phyloP scores from a whole-genome alignment of 352 stramenopile genomes.

The Thalassiosira exigua region DNA sequence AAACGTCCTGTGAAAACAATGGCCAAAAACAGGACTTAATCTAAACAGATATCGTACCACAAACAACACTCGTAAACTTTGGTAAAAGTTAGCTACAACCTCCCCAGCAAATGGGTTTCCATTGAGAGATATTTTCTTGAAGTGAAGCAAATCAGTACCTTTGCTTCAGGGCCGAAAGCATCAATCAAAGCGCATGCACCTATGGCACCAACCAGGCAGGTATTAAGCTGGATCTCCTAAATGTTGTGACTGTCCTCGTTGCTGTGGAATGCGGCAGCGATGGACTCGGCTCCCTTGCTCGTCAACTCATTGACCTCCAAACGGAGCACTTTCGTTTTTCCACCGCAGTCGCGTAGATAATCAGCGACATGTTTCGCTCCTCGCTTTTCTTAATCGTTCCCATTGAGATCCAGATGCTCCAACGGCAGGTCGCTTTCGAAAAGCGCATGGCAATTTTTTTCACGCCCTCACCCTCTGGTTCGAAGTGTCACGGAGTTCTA shows the following conservation, averaged over 20 bases:
- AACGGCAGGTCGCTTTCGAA: slow-evolving; percentile 75
- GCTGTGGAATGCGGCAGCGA: slow-evolving; percentile 84
- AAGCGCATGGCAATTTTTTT: slow-evolving; percentile 86
- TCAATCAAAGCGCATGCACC: slow-evolving; percentile 87
- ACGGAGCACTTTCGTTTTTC: slow-evolving; percentile 86
- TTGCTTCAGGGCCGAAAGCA: slow-evolving; percentile 49
- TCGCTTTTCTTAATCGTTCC: slow-evolving; percentile 88
- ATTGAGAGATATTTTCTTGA: slow-evolving; percentile 63
- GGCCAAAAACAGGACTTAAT: too few relatives aligned
- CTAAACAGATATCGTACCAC: too few relatives aligned
- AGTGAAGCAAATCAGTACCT: slow-evolving; percentile 53
- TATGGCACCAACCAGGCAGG: slow-evolving; percentile 90
- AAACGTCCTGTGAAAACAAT: too few relatives aligned
- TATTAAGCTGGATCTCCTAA: slow-evolving; percentile 88
- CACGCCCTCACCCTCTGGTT: slow-evolving; percentile 90
- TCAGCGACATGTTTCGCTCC: slow-evolving; percentile 74
- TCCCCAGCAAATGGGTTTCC: slow-evolving; percentile 59
- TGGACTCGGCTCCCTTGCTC: slow-evolving; percentile 85
- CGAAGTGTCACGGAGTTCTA: slow-evolving; percentile 92
- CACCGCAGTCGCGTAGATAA: slow-evolving; percentile 78
- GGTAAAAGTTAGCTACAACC: slow-evolving; percentile 31
- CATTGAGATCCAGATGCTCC: slow-evolving; percentile 91
- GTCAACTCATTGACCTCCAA: slow-evolving; percentile 94
- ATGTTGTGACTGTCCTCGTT: slow-evolving; percentile 74
- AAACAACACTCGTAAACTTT: too few relatives aligned